Evolutionary conservation across 768 basidiomycete species (phyloP), one percentile per base, ranked within the genome.

Genomic region (Asterophora lycoperdoides): DNA sequence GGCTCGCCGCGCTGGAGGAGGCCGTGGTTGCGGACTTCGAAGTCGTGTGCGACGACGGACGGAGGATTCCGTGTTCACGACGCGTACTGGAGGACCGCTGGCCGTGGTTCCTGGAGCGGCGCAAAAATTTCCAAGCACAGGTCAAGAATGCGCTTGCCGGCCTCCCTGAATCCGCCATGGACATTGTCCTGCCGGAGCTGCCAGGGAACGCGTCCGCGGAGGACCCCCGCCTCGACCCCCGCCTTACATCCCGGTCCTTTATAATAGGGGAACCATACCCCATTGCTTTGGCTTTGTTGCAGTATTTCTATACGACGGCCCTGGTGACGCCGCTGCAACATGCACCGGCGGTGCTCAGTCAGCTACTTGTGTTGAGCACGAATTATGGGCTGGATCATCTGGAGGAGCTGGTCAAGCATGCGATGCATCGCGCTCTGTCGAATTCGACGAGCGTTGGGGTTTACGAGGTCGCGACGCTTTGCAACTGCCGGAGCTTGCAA

Each of bases 381-480:
- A 92, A 84, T 46, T 98, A 98, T 67, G 73, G 81, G 34, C 75
- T 96, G 44, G 63, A 74, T 2, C 83, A 94, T 61, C 71, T 99
- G 15, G 80, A 84, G 55, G 73, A 71, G 5, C 72, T 94, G 17
- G 90, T 91, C n/a, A 88, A 88, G 57, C 94, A 98, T 64, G 90
- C 93, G 4, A 90, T 98, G 84, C 95, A 98, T 61, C 82, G 85
- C 17, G 80, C 86, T 13, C 67, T 97, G 26, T 87, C 85, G 28
- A 89, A 90, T 59, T 79, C 82, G 23, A 90, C 86, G 10, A 90
- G 89, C 20, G 89, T 94, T 15, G 89, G 88, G 20, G 87, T 97
- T 37, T 97, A 97, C 63, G 93, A 96, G 64, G 93, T 96, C 8
- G 91, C 94, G 8, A 95, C 94, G 2, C 70, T 97, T 4, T 93